A percentile compares a stretch with the other conserved stretches of the same genome.
phyloP scores from a whole-genome alignment of 441 rosid species.

The Bocquillonia castaneifolia region DNA sequence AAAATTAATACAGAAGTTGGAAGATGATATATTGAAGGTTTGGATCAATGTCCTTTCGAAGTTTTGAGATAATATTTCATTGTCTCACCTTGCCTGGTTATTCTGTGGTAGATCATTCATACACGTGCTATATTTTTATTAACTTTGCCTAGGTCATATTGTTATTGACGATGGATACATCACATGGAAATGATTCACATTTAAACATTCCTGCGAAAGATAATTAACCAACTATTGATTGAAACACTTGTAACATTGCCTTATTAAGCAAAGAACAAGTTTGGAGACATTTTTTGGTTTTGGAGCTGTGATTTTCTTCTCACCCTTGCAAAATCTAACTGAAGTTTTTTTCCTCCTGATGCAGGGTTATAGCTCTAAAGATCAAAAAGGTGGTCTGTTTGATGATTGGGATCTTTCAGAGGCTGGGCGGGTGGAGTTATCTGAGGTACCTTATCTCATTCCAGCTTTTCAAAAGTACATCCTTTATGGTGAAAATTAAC shows the following conservation, averaged over 20 bases:
- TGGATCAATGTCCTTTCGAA: constrained; percentile 27
- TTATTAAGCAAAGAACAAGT: not conserved
- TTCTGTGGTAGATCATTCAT: constrained; percentile 10
- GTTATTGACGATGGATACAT: not conserved
- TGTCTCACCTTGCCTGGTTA: constrained; percentile 4
- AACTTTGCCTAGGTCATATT: not conserved
- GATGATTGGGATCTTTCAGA: constrained; percentile 96
- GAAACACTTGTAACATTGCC: not conserved
- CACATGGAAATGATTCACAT: not conserved
- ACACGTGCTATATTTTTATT: not conserved
- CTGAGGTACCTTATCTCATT: constrained; percentile 58
- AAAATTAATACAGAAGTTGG: constrained; percentile 88
- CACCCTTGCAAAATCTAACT: not conserved
- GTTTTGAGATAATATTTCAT: constrained; percentile 5
- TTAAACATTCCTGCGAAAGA: not conserved
- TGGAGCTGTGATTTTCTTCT: not conserved
- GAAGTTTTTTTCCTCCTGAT: constrained; percentile 16
- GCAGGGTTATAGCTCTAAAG: constrained; percentile 91
- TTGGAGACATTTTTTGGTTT: not conserved
- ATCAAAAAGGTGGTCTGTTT: constrained; percentile 61
- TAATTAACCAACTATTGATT: not conserved
- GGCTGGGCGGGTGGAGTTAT: constrained; percentile 49
- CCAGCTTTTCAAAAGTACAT: constrained; percentile 4
- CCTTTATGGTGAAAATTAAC: constrained; percentile 5
- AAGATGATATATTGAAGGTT: constrained; percentile 94